phyloP scores from a whole-genome alignment of 176 grass and related monocot genomes.

The Paspalum notatum region DNA sequence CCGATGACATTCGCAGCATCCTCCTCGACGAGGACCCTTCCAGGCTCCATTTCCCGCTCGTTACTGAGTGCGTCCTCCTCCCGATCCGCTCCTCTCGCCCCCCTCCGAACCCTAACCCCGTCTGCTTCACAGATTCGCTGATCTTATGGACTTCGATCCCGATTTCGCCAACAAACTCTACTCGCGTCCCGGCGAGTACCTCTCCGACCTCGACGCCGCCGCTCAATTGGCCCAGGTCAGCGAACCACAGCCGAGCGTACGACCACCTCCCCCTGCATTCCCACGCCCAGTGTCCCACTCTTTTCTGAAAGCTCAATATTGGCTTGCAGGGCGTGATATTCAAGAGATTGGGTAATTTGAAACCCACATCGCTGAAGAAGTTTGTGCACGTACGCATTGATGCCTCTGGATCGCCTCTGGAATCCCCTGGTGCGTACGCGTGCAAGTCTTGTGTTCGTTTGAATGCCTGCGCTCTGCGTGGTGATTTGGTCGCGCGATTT shows the following conservation, averaged over 20 bases:
- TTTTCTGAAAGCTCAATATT: conserved; percentile 3
- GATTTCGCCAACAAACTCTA: conserved; percentile 48
- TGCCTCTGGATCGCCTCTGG: conserved; percentile 61
- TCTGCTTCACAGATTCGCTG: conserved; percentile 58
- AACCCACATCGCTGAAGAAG: conserved; percentile 32
- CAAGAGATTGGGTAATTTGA: conserved; percentile 20
- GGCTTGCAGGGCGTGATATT: conserved; percentile 40
- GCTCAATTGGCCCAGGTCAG: conserved; percentile 57
- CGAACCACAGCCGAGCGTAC: background rate
- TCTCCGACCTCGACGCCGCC: conserved; percentile 44
- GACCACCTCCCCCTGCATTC: background rate
- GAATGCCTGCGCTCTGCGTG: background rate
- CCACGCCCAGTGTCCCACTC: background rate
- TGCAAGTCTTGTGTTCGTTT: background rate
- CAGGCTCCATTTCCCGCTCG: conserved; percentile 66
- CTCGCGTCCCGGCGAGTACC: conserved; percentile 33
- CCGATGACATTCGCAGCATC: conserved; percentile 53
- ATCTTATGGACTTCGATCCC: conserved; percentile 72
- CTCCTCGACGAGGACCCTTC: conserved; percentile 53
- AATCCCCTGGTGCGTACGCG: conserved; percentile 53
- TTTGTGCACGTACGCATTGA: conserved; percentile 75
- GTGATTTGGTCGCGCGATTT: background rate
- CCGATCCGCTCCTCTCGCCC: background rate
- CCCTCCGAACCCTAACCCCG: conserved; percentile 30
- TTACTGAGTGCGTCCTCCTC: conserved; percentile 57